Conservation (phyloP, 2,329 filamentous ascomycete species). For the Ophiocordyceps australis region DNA sequence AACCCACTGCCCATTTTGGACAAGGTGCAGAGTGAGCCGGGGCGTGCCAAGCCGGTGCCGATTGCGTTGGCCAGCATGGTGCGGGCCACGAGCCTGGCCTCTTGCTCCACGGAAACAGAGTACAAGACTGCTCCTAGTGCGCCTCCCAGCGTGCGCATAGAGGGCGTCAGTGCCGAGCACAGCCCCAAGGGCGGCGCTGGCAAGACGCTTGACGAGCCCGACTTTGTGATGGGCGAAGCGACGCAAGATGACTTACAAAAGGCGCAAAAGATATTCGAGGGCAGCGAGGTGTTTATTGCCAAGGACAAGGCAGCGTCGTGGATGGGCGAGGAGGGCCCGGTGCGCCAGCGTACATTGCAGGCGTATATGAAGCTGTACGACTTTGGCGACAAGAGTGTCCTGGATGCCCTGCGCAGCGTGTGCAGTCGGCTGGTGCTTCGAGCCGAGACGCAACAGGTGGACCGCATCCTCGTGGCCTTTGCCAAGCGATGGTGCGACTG, state of each 20-base stretch:
- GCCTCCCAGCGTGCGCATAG: slow-evolving; percentile 25
- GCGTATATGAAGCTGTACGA: slow-evolving; percentile 92
- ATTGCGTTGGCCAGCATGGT: slow-evolving; percentile 19
- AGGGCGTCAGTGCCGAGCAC: slow-evolving; percentile 19
- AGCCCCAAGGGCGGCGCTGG: slow-evolving; percentile 16
- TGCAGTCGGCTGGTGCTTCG: slow-evolving; percentile 69
- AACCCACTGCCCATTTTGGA: slow-evolving; percentile 5
- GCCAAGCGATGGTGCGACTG: slow-evolving; percentile 84
- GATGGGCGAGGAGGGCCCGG: slow-evolving; percentile 59
- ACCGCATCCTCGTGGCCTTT: slow-evolving; percentile 81
- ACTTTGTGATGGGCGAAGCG: slow-evolving; percentile 37
- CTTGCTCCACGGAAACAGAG: slow-evolving; percentile 17
- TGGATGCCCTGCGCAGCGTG: slow-evolving; percentile 59
- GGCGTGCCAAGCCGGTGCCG: slow-evolving; percentile 18
- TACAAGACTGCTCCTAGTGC: slow-evolving; percentile 23
- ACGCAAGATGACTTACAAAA: slow-evolving; percentile 56
- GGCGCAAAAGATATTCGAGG: slow-evolving; percentile 69
- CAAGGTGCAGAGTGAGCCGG: slow-evolving; percentile 9
- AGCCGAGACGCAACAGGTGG: slow-evolving; percentile 91
- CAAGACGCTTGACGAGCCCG: slow-evolving; percentile 36
- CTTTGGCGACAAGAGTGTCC: slow-evolving; percentile 64
- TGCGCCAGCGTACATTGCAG: slow-evolving; percentile 37
- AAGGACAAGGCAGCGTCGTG: slow-evolving; percentile 71
- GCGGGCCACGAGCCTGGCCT: slow-evolving; percentile 14
- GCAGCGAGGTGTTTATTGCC: slow-evolving; percentile 62